Evolutionary conservation across 129 eudicot genomes (phyloP), one percentile per base, ranked within the genome.

Genomic region (Flaveria ramosissima): DNA sequence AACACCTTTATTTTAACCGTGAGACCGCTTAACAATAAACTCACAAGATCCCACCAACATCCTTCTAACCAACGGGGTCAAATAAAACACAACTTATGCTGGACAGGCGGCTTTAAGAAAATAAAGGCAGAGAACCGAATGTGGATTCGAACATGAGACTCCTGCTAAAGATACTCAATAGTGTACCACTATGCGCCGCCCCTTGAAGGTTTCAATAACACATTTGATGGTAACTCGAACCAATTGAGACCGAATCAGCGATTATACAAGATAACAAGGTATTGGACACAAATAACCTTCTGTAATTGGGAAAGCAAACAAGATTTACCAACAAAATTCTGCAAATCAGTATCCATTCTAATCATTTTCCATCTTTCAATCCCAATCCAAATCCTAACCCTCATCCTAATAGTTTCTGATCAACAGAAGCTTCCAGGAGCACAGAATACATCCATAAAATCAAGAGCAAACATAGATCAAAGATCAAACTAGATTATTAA

Each of bases 321-420:
- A 69, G 9, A 52, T 51, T 53, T 41, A 42, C 0, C 64, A 61
- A 59, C 7, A 78, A 78, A 57, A 78, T 10, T 43, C 16, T 78
- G 76, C 81, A 56, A 45, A 27, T 69, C 50, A 78, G 2, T 70
- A 36, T 57, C 52, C 60, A 19, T 3, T 59, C 42, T 46, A 19
- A 11, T 46, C 11, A 43, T 47, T 26, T 56, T 51, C 20, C 20
- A 55, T 57, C 21, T 19, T 7, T 53, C n/a, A 65, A 72, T 57
- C 36, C 57, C 36, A 72, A n/a, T 72, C 27, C 57, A 36, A 72
- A 80, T 67, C 79, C 61, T 73, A 73, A 77, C 64, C 83, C 61
- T 55, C 66, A 77, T 64, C 83, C 61, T 56, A 66, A 50, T 71
- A 43, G 24, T 15, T 36, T 50, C 14, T 20, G 45, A 71, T 32